Evolutionary conservation across 257 asterid species (phyloP).

Genomic region (Mitragyna speciosa): DNA sequence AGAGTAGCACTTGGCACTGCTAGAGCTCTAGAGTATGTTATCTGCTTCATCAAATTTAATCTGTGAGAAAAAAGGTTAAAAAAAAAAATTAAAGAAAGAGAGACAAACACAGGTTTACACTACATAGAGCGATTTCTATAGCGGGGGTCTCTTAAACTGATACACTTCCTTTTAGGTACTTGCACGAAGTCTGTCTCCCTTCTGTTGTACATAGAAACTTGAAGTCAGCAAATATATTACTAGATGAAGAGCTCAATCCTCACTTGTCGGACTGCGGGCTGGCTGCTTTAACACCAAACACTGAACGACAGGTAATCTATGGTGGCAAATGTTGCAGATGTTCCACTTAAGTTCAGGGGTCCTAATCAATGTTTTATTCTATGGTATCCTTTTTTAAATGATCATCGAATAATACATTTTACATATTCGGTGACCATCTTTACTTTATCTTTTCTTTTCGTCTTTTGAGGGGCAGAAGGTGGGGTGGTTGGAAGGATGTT

Average conservation of each 20-base stretch:
- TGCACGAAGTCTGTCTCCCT: slow-evolving; percentile 99
- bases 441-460: background rate
- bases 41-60: slow-evolving; percentile 14
- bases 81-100: background rate
- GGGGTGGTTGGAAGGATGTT: background rate
- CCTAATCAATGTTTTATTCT: background rate
- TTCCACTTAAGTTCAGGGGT: background rate
- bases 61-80: too few species aligned
- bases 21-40: slow-evolving; percentile 92
- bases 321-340: background rate
- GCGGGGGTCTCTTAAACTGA: background rate
- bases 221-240: slow-evolving; percentile 88
- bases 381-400: background rate
- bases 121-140: background rate
- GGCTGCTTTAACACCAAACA: slow-evolving; percentile 82
- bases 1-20: slow-evolving; percentile 98
- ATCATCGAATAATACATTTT: background rate
- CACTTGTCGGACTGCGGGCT: slow-evolving; percentile 94
- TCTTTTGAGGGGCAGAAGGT: background rate
- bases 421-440: background rate
- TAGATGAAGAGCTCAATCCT: slow-evolving; percentile 90
- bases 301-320: slow-evolving; percentile 77
- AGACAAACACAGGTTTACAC: background rate
- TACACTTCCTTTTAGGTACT: slow-evolving; percentile 54
- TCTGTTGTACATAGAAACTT: slow-evolving; percentile 92